A percentile compares a stretch with the other conserved stretches of the same genome.
phyloP scores from a whole-genome alignment of 2,329 filamentous ascomycete species.

The Ophiostoma sp. region DNA sequence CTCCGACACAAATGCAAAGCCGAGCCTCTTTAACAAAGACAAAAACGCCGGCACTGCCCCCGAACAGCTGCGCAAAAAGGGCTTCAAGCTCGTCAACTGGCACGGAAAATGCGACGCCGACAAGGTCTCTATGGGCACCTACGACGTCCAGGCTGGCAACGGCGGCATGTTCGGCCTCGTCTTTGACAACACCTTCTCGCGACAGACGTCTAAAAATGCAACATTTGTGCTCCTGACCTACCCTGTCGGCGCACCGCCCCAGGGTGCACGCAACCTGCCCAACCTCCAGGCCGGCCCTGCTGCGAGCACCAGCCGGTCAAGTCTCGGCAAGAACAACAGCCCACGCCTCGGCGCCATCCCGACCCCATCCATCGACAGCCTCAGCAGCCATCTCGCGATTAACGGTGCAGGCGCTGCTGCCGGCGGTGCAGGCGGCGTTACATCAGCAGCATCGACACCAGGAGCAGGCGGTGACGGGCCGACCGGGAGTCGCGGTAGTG shows the following conservation, averaged over 20 bases:
- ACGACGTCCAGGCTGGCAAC: constrained; percentile 71
- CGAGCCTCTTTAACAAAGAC: constrained; percentile 49
- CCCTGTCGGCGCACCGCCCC: constrained; percentile 76
- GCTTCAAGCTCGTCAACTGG: constrained; percentile 76
- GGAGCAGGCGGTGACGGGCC: constrained; percentile 37
- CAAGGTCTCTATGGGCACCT: constrained; percentile 87
- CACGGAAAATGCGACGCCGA: constrained; percentile 94
- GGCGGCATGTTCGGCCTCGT: constrained; percentile 95
- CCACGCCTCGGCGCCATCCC: constrained; percentile 40
- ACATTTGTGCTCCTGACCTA: constrained; percentile 95
- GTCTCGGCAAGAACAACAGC: constrained; percentile 50
- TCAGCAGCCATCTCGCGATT: constrained; percentile 54
- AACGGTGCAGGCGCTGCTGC: constrained; percentile 50
- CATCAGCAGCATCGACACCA: background rate
- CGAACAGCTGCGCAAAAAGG: constrained; percentile 64
- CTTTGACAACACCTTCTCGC: constrained; percentile 98
- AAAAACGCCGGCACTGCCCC: constrained; percentile 62
- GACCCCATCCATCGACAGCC: constrained; percentile 61
- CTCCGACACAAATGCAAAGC: constrained; percentile 41
- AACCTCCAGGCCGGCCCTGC: constrained; percentile 50
- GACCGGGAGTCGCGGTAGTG: background rate
- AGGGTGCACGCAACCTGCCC: constrained; percentile 69
- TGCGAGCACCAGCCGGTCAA: constrained; percentile 50
- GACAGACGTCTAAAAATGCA: constrained; percentile 88
- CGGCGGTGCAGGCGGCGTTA: constrained; percentile 26